Evolutionary conservation across 805 yeast genomes (phyloP).

Genomic region (Clavispora carvajalis): DNA sequence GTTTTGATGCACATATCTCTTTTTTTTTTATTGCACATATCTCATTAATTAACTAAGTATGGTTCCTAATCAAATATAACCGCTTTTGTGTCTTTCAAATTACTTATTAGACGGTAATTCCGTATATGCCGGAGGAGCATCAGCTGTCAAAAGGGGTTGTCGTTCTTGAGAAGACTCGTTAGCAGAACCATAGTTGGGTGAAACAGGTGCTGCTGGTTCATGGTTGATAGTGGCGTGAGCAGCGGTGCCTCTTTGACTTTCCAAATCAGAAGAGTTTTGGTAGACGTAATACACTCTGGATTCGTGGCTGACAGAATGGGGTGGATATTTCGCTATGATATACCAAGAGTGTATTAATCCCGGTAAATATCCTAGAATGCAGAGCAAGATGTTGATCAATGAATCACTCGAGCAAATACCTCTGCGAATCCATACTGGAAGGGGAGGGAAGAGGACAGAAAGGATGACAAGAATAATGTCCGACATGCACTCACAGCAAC

Average conservation of each 20-base stretch:
- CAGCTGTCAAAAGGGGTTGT: conserved; percentile 5
- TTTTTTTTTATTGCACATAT: too few relatives aligned
- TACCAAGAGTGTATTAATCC: conserved; percentile 49
- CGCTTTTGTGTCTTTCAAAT: background rate
- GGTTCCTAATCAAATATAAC: background rate
- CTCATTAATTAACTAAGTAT: too few relatives aligned
- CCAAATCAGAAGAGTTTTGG: conserved; percentile 27
- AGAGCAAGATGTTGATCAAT: conserved; percentile 36
- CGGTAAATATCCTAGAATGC: conserved; percentile 45
- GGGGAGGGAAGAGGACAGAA: conserved; percentile 67
- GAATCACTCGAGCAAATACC: conserved; percentile 57
- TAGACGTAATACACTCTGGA: conserved; percentile 31
- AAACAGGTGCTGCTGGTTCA: conserved; percentile 5
- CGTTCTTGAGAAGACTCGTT: conserved; percentile 13
- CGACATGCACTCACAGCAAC: conserved; percentile 27
- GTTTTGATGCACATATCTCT: too few relatives aligned
- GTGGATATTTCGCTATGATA: conserved; percentile 44
- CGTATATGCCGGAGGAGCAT: conserved; percentile 29
- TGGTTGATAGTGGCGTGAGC: conserved; percentile 12
- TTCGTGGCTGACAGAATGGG: conserved; percentile 22
- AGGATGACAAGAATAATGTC: conserved; percentile 57
- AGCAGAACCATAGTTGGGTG: conserved; percentile 25
- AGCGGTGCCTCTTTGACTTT: conserved; percentile 17
- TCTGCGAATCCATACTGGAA: conserved; percentile 62
- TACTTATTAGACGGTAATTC: conserved; percentile 16